phyloP scores from a whole-genome alignment of 495 filamentous ascomycete genomes.

The Aspergillus wentii region DNA sequence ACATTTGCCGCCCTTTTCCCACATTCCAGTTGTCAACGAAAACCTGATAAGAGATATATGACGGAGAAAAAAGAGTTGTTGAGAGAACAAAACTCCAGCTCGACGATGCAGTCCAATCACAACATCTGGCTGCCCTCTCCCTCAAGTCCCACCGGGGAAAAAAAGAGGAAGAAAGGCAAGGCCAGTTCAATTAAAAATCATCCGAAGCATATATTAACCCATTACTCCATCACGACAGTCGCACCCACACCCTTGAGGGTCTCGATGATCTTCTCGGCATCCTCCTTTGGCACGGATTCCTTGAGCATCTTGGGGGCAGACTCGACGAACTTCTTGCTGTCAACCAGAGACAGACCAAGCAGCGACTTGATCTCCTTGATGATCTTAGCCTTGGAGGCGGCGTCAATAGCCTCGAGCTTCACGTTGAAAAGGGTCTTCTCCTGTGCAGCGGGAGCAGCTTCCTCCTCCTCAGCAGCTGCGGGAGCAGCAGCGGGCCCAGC shows the following conservation, averaged over 20 bases:
- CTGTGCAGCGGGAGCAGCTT: constrained; percentile 69
- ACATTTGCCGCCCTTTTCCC: constrained; percentile 32
- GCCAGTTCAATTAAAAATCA: constrained; percentile 4
- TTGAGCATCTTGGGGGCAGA: constrained; percentile 96
- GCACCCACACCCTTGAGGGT: constrained; percentile 88
- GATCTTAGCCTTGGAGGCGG: constrained; percentile 88
- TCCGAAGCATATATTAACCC: constrained; percentile 1
- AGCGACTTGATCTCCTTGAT: constrained; percentile 99
- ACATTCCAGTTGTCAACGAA: constrained; percentile 14
- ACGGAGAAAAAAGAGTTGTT: constrained; percentile 12
- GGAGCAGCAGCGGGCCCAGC: constrained; percentile 53
- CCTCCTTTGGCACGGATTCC: constrained; percentile 96
- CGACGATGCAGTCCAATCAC: constrained; percentile 16
- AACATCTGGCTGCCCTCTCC: neutral
- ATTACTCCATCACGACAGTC: constrained; percentile 84
- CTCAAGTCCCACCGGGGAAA: constrained; percentile 1
- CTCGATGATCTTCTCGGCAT: constrained; percentile 96
- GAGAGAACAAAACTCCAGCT: constrained; percentile 20
- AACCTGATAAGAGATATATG: constrained; percentile 16
- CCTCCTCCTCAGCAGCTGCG: constrained; percentile 78
- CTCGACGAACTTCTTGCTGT: constrained; percentile 99
- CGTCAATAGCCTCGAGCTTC: constrained; percentile 85
- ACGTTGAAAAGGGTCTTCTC: constrained; percentile 98
- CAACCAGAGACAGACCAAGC: constrained; percentile 91
- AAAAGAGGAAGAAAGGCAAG: constrained; percentile 2